phyloP scores from a whole-genome alignment of 331 rosid species.

The Malus hybrid region DNA sequence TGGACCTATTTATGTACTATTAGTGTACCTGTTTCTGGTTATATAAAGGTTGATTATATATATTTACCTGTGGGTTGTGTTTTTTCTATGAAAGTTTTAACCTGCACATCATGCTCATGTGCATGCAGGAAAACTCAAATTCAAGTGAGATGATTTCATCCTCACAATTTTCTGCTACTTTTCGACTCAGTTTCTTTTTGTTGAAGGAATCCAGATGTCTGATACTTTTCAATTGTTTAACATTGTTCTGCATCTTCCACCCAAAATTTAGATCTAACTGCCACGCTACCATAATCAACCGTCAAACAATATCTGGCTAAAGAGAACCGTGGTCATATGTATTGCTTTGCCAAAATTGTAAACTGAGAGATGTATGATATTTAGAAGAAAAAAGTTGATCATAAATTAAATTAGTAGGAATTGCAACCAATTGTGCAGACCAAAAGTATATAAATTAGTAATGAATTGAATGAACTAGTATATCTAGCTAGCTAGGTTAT shows the following conservation, averaged over 20 bases:
- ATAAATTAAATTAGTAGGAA: not conserved
- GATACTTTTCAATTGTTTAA: not conserved
- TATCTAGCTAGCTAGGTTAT: not conserved
- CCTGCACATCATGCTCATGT: not conserved
- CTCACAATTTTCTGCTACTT: constrained; percentile 16
- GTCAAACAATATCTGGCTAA: not conserved
- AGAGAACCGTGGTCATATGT: not conserved
- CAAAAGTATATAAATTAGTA: not conserved
- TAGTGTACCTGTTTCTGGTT: not conserved
- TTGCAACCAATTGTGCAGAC: not conserved
- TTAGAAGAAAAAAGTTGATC: not conserved
- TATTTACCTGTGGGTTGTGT: not conserved
- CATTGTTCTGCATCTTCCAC: not conserved
- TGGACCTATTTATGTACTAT: constrained; percentile 14
- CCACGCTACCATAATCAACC: not conserved
- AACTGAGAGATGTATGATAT: not conserved
- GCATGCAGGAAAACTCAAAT: too few species aligned
- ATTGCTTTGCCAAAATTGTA: not conserved
- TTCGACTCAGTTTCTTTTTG: constrained; percentile 23
- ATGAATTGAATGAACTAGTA: not conserved
- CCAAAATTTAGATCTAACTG: not conserved
- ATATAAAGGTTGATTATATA: not conserved
- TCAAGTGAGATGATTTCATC: too few species aligned
- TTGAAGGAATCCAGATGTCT: constrained; percentile 11
- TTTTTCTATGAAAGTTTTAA: not conserved